Conservation (phyloP, 2,329 filamentous ascomycete genomes). For the Penicillium polonicum region DNA sequence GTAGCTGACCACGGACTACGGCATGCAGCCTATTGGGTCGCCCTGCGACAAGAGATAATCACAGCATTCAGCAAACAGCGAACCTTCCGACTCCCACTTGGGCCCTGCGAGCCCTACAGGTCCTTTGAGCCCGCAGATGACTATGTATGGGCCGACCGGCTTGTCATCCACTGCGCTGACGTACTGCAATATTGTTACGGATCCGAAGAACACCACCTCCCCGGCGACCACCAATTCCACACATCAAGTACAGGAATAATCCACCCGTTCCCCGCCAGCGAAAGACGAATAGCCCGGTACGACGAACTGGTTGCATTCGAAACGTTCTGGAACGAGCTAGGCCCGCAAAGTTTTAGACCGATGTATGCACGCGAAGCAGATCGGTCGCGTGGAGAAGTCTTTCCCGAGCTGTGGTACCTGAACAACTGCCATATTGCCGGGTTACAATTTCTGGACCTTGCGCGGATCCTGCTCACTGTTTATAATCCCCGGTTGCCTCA, state of each 20-base stretch:
- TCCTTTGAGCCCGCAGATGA: conserved; percentile 35
- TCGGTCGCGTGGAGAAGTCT: conserved; percentile 42
- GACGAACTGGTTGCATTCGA: conserved; percentile 46
- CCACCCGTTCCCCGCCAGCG: conserved; percentile 14
- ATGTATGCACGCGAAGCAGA: conserved; percentile 49
- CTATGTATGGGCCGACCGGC: conserved; percentile 47
- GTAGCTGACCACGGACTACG: conserved; percentile 34
- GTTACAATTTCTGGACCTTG: conserved; percentile 60
- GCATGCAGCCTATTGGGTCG: conserved; percentile 49
- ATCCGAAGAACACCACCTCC: conserved; percentile 16
- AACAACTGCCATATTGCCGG: conserved; percentile 60
- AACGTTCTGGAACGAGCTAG: conserved; percentile 47
- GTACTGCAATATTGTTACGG: conserved; percentile 63
- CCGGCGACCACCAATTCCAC: background rate
- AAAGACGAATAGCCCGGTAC: conserved; percentile 18
- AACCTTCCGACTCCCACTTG: conserved; percentile 39
- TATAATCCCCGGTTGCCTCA: conserved; percentile 56
- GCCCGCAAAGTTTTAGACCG: conserved; percentile 56
- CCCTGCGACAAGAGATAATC: conserved; percentile 52
- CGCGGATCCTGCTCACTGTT: conserved; percentile 56
- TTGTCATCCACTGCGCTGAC: conserved; percentile 62
- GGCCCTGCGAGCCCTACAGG: conserved; percentile 39
- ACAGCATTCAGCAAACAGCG: conserved; percentile 46
- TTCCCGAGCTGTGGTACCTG: conserved; percentile 60
- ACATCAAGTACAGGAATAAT: too few relatives aligned